phyloP scores from a whole-genome alignment of 2,329 filamentous ascomycete species.

The Calonectria henricotiae region DNA sequence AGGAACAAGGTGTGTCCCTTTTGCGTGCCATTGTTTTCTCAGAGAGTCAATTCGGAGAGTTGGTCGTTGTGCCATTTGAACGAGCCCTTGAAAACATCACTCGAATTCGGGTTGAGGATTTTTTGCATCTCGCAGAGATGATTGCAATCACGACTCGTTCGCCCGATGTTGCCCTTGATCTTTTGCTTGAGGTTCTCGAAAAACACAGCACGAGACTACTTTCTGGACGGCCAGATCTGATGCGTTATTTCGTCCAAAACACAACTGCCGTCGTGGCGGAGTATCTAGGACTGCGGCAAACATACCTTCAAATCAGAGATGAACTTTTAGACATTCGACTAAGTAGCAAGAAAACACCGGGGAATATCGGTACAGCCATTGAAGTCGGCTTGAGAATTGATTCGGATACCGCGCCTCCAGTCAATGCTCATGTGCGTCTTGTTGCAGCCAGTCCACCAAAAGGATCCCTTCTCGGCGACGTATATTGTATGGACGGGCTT shows the following conservation, averaged over 20 bases:
- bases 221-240: constrained; percentile 48
- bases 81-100: not conserved
- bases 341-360: not conserved
- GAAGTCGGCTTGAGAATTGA: constrained; percentile 40
- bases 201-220: constrained; percentile 50
- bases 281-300: constrained; percentile 57
- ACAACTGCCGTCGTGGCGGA: constrained; percentile 59
- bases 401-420: not conserved
- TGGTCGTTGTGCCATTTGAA: not conserved
- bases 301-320: not conserved
- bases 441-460: constrained; percentile 28
- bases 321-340: constrained; percentile 8
- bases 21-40: constrained; percentile 1
- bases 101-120: not conserved
- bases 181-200: constrained; percentile 52
- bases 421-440: constrained; percentile 35
- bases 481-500: constrained; percentile 59
- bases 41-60: constrained; percentile 1
- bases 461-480: constrained; percentile 40
- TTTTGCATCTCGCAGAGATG: constrained; percentile 36
- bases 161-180: constrained; percentile 36
- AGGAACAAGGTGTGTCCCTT: not conserved
- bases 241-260: constrained; percentile 55
- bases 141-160: constrained; percentile 37
- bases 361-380: not conserved